Evolutionary conservation across 2,329 filamentous ascomycete species (phyloP).

Genomic region (Truncatella angustata): DNA sequence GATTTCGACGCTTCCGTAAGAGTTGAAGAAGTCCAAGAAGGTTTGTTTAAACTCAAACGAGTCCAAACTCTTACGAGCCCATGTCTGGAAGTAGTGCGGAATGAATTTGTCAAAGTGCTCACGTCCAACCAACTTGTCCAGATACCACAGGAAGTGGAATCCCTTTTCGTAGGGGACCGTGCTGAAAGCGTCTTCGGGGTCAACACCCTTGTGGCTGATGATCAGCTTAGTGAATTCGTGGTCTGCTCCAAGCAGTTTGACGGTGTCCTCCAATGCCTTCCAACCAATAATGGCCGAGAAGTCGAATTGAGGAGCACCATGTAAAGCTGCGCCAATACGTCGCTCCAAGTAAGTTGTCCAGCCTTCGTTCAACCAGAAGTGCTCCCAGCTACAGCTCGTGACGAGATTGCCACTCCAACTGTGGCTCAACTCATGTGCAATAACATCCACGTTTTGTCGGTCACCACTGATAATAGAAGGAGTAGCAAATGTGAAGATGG

Average conservation of each 20-base stretch:
- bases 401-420: conserved; percentile 90
- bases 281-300: conserved; percentile 96
- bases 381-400: conserved; percentile 76
- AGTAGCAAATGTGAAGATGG: conserved; percentile 91
- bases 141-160: conserved; percentile 88
- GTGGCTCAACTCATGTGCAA: conserved; percentile 70
- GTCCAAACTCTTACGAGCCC: conserved; percentile 82
- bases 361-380: conserved; percentile 74
- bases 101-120: conserved; percentile 95
- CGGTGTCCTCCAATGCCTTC: conserved; percentile 81
- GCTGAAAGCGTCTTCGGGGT: conserved; percentile 95
- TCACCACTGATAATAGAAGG: conserved; percentile 92
- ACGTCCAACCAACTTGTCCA: conserved; percentile 81
- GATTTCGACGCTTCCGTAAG: conserved; percentile 59
- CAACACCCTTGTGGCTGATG: conserved; percentile 81
- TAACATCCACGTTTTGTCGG: conserved; percentile 90
- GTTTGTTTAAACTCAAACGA: conserved; percentile 93
- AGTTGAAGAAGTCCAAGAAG: conserved; percentile 78
- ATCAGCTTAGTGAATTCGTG: conserved; percentile 94
- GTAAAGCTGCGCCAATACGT: conserved; percentile 71
- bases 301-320: conserved; percentile 83
- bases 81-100: conserved; percentile 87
- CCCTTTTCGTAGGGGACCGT: conserved; percentile 94
- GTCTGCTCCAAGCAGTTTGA: conserved; percentile 74
- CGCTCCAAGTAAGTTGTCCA: conserved; percentile 97